phyloP scores from a whole-genome alignment of 2,329 filamentous ascomycete species.

The Pseudopyrenochaeta lycopersici region DNA sequence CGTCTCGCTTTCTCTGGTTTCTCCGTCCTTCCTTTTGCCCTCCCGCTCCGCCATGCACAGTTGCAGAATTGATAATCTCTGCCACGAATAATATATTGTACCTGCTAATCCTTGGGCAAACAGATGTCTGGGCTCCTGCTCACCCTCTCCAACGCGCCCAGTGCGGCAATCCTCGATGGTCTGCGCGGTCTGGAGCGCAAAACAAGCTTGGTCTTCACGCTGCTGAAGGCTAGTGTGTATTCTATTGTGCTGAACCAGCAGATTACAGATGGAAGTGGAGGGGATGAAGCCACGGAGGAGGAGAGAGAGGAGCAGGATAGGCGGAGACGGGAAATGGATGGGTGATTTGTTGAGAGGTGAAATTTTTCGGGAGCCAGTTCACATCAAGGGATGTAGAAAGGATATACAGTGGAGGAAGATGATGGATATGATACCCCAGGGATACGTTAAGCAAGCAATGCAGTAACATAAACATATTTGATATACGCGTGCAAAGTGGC shows the following conservation, averaged over 20 bases:
- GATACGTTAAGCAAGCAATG: not conserved
- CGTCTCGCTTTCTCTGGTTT: too few relatives aligned
- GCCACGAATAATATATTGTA: slow-evolving; percentile 11
- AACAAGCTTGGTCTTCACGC: slow-evolving; percentile 91
- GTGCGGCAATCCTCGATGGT: slow-evolving; percentile 82
- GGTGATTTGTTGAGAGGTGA: not conserved
- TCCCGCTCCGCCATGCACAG: not conserved
- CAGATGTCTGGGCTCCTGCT: slow-evolving; percentile 68
- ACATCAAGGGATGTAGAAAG: not conserved
- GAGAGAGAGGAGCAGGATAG: slow-evolving; percentile 1
- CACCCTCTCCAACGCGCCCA: slow-evolving; percentile 69
- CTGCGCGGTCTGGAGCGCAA: slow-evolving; percentile 90
- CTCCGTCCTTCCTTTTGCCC: not conserved
- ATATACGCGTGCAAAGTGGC: not conserved
- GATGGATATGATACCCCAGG: slow-evolving; percentile 26
- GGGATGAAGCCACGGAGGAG: not conserved
- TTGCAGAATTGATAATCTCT: too few relatives aligned
- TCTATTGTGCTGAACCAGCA: slow-evolving; percentile 98
- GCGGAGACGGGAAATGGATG: slow-evolving; percentile 1
- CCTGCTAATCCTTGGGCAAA: slow-evolving; percentile 28
- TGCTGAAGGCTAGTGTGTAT: slow-evolving; percentile 98
- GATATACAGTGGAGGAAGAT: not conserved
- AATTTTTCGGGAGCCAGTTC: not conserved
- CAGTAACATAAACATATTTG: not conserved
- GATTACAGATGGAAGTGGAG: slow-evolving; percentile 43